These are phyloP conservation scores for Sarocladium oryzae DNA, from an alignment of 2,329 filamentous ascomycete genomes.

Conservation along the genomic window DNA sequence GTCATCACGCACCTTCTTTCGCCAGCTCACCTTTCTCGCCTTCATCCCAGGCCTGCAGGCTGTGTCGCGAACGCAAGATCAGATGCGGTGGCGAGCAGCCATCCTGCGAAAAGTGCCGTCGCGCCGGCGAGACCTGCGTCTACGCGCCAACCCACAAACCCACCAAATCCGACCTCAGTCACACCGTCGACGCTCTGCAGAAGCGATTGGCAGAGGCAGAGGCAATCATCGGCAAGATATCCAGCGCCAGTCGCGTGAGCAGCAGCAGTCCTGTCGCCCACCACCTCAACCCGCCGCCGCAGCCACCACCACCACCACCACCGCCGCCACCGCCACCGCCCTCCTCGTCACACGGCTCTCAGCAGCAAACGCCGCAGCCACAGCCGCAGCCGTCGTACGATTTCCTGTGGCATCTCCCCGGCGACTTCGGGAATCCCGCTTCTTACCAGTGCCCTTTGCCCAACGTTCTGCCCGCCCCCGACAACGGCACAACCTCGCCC, in stretches of 20 bases:
- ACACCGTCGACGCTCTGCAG: slow-evolving; percentile 7
- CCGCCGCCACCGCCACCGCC: no score
- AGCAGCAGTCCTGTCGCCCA: background rate
- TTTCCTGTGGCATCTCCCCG: background rate
- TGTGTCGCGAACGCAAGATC: slow-evolving; percentile 10
- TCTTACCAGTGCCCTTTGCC: background rate
- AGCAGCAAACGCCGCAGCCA: no score
- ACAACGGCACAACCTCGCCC: background rate
- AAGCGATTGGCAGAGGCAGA: background rate
- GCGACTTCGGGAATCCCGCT: background rate
- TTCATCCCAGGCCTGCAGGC: background rate
- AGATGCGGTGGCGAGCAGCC: slow-evolving; percentile 10
- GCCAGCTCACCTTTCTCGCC: background rate
- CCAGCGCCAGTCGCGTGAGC: background rate
- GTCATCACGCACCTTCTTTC: background rate
- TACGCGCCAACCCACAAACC: slow-evolving; percentile 4
- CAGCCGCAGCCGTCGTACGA: background rate
- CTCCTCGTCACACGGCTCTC: no score
- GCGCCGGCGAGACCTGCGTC: slow-evolving; percentile 9
- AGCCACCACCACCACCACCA: background rate
- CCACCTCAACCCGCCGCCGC: background rate
- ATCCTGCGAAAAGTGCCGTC: slow-evolving; percentile 9
- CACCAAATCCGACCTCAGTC: slow-evolving; percentile 8
- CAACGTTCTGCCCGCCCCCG: background rate
- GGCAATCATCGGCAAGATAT: background rate